phyloP scores from a whole-genome alignment of 495 filamentous ascomycete species.

The Penicillium ucsense region DNA sequence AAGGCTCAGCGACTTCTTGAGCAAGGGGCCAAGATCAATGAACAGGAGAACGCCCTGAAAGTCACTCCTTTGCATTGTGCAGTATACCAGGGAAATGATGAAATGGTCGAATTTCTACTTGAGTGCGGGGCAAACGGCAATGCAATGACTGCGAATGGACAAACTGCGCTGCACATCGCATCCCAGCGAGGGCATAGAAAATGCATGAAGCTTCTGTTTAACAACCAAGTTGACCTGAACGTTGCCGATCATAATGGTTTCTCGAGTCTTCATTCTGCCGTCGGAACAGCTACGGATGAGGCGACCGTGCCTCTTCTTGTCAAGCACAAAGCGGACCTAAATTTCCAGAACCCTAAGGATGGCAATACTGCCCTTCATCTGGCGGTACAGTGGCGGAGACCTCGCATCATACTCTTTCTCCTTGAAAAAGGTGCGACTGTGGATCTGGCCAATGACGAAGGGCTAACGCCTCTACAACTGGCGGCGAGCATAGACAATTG shows the following conservation, averaged over 20 bases:
- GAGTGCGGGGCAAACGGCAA: slow-evolving; percentile 17
- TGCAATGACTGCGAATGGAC: slow-evolving; percentile 10
- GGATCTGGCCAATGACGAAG: slow-evolving; percentile 14
- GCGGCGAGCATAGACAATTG: slow-evolving; percentile 22
- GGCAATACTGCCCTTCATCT: slow-evolving; percentile 28
- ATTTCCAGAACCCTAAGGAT: slow-evolving; percentile 15
- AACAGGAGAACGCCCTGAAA: slow-evolving; percentile 12
- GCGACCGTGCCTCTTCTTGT: slow-evolving; percentile 22
- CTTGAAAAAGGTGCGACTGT: slow-evolving; percentile 20
- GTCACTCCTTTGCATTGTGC: slow-evolving; percentile 29
- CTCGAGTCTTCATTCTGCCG: slow-evolving; percentile 19
- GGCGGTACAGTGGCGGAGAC: slow-evolving; percentile 15
- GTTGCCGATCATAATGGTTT: slow-evolving; percentile 8
- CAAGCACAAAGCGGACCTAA: slow-evolving; percentile 14
- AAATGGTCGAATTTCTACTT: slow-evolving; percentile 30
- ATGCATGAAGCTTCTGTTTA: slow-evolving; percentile 17
- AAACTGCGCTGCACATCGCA: slow-evolving; percentile 23
- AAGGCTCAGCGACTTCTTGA: slow-evolving; percentile 20
- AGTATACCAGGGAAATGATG: slow-evolving; percentile 23
- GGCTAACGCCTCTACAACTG: slow-evolving; percentile 24
- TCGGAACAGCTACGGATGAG: slow-evolving; percentile 22
- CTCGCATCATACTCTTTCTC: slow-evolving; percentile 22
- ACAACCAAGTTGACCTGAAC: slow-evolving; percentile 8
- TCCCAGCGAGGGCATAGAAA: slow-evolving; percentile 17
- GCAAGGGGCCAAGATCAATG: slow-evolving; percentile 20